Percentiles rank a stretch among this genome's conserved stretches.
phyloP scores from a whole-genome alignment of 2,329 filamentous ascomycete species.

The Ceratocystis huliohia region DNA sequence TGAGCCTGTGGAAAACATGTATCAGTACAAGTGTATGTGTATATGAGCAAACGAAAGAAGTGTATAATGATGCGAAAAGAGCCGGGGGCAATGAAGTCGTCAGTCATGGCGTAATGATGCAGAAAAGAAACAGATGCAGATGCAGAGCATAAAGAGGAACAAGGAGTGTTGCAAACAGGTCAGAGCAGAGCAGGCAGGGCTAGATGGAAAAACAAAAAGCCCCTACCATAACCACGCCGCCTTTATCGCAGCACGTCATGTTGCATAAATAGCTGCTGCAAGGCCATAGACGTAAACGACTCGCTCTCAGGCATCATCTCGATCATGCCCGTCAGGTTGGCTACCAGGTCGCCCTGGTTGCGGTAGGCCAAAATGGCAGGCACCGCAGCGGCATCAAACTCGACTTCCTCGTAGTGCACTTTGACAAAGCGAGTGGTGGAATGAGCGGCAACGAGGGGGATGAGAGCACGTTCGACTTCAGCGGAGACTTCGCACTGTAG shows the following conservation, averaged over 20 bases:
- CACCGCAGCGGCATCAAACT: constrained; percentile 80
- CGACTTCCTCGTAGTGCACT: constrained; percentile 80
- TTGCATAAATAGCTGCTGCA: constrained; percentile 41
- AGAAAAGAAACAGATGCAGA: constrained; percentile 1
- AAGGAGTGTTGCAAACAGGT: neutral
- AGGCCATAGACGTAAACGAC: constrained; percentile 41
- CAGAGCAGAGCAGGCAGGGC: neutral
- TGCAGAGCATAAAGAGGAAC: neutral
- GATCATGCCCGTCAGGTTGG: constrained; percentile 75
- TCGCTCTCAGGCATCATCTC: constrained; percentile 68
- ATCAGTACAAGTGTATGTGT: neutral
- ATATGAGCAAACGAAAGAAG: constrained; percentile 9
- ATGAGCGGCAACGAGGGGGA: constrained; percentile 59
- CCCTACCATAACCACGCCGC: neutral
- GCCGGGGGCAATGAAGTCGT: neutral
- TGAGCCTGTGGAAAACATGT: neutral
- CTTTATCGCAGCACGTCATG: constrained; percentile 34
- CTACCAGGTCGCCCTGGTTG: constrained; percentile 76
- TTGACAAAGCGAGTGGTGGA: constrained; percentile 74
- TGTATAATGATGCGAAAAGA: constrained; percentile 9
- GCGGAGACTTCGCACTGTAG: constrained; percentile 62
- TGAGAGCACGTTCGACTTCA: constrained; percentile 66
- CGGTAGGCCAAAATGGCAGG: constrained; percentile 83
- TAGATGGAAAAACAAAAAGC: neutral
- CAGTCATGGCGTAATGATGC: neutral